Conservation (phyloP, 768 basidiomycete species). For the Mycena alexandri region DNA sequence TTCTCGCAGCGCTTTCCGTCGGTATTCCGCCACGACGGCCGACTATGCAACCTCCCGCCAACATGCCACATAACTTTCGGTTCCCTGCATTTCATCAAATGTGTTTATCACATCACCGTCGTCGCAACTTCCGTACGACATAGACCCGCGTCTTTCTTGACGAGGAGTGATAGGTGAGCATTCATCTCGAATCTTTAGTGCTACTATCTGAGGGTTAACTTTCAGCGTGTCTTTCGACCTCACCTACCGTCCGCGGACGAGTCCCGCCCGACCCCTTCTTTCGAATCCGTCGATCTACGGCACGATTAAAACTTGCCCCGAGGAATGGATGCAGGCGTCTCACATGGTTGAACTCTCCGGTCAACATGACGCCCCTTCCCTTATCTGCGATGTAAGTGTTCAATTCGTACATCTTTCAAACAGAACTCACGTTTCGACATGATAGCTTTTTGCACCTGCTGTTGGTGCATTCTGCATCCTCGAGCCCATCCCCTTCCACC, state of each 20-base stretch:
- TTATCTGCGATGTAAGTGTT: constrained; percentile 14
- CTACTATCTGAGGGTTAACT: neutral
- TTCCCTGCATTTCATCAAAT: constrained; percentile 2
- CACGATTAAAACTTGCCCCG: constrained; percentile 23
- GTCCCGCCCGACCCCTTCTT: constrained; percentile 20
- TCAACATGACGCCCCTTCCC: neutral
- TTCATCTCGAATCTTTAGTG: neutral
- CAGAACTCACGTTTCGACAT: neutral
- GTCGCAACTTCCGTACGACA: constrained; percentile 12
- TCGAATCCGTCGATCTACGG: constrained; percentile 12
- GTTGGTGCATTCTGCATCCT: constrained; percentile 12
- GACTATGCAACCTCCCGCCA: constrained; percentile 10
- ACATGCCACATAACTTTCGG: constrained; percentile 13
- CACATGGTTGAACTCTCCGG: neutral
- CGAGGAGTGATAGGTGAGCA: constrained; percentile 6
- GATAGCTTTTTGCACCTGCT: constrained; percentile 20
- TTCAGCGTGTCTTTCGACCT: constrained; percentile 11
- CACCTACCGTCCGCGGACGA: constrained; percentile 2
- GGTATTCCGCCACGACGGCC: constrained; percentile 1
- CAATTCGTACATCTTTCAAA: neutral
- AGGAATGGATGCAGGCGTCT: constrained; percentile 21
- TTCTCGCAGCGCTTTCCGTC: constrained; percentile 3
- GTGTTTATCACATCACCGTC: constrained; percentile 22
- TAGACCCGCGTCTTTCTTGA: constrained; percentile 18
- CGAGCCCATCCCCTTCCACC: constrained; percentile 15